Conservation (phyloP, 306 rosid species). For the Begonia peltatifolia region DNA sequence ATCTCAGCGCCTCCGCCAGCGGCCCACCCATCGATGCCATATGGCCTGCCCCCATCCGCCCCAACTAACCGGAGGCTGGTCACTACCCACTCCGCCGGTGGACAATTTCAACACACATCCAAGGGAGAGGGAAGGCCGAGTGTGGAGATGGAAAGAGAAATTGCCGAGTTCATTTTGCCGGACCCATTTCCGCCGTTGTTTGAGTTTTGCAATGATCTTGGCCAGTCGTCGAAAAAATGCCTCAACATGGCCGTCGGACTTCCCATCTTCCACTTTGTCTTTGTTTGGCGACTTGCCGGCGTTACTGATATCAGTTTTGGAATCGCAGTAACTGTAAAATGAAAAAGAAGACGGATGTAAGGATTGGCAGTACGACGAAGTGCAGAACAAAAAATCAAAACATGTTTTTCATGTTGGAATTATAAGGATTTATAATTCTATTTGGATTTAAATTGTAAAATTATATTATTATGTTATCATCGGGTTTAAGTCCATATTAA, state of each 20-base stretch:
- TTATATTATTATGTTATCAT: too few relatives aligned
- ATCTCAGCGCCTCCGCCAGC: slow-evolving; percentile 83
- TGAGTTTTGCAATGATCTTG: slow-evolving; percentile 42
- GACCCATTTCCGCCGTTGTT: slow-evolving; percentile 25
- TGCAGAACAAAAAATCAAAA: neutral
- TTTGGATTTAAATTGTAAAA: too few relatives aligned
- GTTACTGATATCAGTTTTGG: slow-evolving; percentile 27
- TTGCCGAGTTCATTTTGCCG: slow-evolving; percentile 29
- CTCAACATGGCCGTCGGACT: slow-evolving; percentile 63
- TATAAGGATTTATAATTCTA: too few relatives aligned
- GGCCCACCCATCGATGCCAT: slow-evolving; percentile 95
- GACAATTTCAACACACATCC: slow-evolving; percentile 69
- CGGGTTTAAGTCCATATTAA: too few relatives aligned
- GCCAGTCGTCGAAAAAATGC: slow-evolving; percentile 95
- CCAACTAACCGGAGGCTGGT: slow-evolving; percentile 50
- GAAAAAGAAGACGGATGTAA: slow-evolving; percentile 4
- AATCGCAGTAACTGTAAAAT: slow-evolving; percentile 26
- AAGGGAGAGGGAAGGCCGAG: slow-evolving; percentile 41
- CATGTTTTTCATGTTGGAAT: neutral
- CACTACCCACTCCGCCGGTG: slow-evolving; percentile 35
- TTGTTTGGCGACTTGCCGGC: slow-evolving; percentile 22
- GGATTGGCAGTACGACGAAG: too few relatives aligned
- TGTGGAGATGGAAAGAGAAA: slow-evolving; percentile 62
- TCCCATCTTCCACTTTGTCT: slow-evolving; percentile 24
- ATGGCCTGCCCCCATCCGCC: slow-evolving; percentile 50